Evolutionary conservation across 2,329 filamentous ascomycete species (phyloP), one percentile per base, ranked within the genome.

Genomic region (Xylaria multiplex): DNA sequence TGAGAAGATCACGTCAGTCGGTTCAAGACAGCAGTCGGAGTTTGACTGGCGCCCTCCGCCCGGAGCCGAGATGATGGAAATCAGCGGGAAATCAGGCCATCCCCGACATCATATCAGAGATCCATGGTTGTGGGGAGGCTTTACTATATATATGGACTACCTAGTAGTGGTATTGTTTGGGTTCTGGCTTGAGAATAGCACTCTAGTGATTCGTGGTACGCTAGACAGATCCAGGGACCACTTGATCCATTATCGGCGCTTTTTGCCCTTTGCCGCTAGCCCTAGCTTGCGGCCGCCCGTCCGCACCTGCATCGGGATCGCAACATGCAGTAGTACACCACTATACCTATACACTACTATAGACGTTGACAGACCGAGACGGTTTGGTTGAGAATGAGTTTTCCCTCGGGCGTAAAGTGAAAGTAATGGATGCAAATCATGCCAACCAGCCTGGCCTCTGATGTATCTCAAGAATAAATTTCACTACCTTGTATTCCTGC

Each of bases 281-380:
- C 30, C 54, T 68, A 57, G 62, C 49, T 30, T 65, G 62, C 62
- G 62, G 63, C 43, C 46, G 7, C 43, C 16, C 61, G 30, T 56
- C 64, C 60, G 67, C 67, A 67, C 60, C 22, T 67, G 66, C 64
- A 60, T 54, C 37, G 3, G 49, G 42, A 56, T 19, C 40, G 46
- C 24, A 32, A 63, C 11, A n/a, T 22, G 5, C 27, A 2, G 5
- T n/a, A n/a, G n/a, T n/a, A n/a, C n/a, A 27, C 27, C 5, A 27
- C 27, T 27, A 27, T 27, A 27, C 27, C 2, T n/a, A n/a, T n/a
- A n/a, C n/a, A n/a, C n/a, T n/a, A n/a, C n/a, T n/a, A n/a, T n/a
- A n/a, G n/a, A n/a, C n/a, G n/a, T n/a, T n/a, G n/a, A n/a, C n/a
- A n/a, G 27, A 55, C 22, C 5, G 35, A 7, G 8, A 13, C 5